Evolutionary conservation across 1,139 yeast genomes (phyloP), one percentile per base, ranked within the genome.

Genomic region (Lodderomyces parapsilosis): DNA sequence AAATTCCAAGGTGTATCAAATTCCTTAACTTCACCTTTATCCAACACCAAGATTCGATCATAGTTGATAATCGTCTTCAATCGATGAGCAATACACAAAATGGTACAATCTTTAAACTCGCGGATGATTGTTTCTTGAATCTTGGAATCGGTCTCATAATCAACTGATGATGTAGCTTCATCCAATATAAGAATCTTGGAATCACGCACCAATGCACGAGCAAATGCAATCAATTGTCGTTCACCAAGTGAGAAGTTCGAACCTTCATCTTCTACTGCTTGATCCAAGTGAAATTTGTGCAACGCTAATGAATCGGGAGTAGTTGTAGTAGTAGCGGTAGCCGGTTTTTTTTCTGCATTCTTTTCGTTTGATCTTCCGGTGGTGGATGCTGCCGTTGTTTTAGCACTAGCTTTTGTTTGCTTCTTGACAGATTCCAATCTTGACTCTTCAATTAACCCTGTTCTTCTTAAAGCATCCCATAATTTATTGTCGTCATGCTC

Each of bases 21-120:
- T 57, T 84, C 89, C 25, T 65, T 39, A 33, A 81, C 66, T 47
- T 72, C 72, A 45, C 91, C 91, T 41, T 74, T 66, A 43, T 67
- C 73, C 53, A 69, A 57, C 6, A 68, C 73, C 50, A 69, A 52
- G 15, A 69, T 63, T 41, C 63, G 54, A 48, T 69, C 73, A 49
- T 69, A 69, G 43, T 65, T 59, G 18, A 68, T 47, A 42, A 69
- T 68, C 0, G 74, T 68, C 48, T 65, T 67, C 49, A 69, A 58
- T 48, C 74, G 57, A 51, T 69, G 75, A 7, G 74, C 74, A 49
- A 69, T 69, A 53, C 73, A 68, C 46, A 69, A 57, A 19, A 69
- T 68, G 1, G 74, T 69, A 51, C 74, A 68, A 39, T 66, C 51
- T 20, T 52, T 47, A 43, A 69, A 69, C 46, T 68, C 74, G 17